A percentile compares a stretch with the other conserved stretches of the same genome.
phyloP scores from a whole-genome alignment of 1,139 yeast genomes.

The Diutina siamensis region DNA sequence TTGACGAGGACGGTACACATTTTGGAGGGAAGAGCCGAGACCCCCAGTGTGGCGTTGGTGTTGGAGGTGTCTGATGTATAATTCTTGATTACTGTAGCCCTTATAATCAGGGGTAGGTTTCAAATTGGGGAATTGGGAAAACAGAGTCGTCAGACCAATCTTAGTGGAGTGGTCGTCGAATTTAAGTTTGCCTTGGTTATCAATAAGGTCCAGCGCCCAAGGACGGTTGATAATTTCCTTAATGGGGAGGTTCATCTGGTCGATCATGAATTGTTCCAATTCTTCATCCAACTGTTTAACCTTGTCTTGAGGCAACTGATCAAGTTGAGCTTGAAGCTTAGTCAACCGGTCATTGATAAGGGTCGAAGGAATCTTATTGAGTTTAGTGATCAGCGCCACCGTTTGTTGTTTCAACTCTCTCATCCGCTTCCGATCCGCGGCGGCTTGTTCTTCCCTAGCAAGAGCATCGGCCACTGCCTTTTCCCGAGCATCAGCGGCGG shows the following conservation, averaged over 20 bases:
- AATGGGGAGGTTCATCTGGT: constrained; percentile 24
- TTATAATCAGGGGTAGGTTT: constrained; percentile 34
- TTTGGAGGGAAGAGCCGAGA: constrained; percentile 54
- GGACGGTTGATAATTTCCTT: constrained; percentile 23
- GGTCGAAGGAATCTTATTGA: constrained; percentile 25
- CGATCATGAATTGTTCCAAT: constrained; percentile 27
- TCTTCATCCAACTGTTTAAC: constrained; percentile 32
- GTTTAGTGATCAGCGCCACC: constrained; percentile 18
- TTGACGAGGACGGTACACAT: constrained; percentile 60
- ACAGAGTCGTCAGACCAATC: constrained; percentile 3
- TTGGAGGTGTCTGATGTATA: constrained; percentile 59
- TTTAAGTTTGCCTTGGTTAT: constrained; percentile 8
- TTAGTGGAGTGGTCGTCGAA: constrained; percentile 3
- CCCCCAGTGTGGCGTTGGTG: constrained; percentile 34
- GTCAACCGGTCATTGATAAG: constrained; percentile 21
- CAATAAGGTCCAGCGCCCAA: constrained; percentile 15
- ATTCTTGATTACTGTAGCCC: constrained; percentile 61
- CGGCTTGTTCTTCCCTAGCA: constrained; percentile 33
- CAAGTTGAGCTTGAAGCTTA: constrained; percentile 22
- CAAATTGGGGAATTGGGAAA: constrained; percentile 25
- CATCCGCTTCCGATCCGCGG: constrained; percentile 24
- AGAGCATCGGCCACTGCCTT: constrained; percentile 33
- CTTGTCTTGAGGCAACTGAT: constrained; percentile 19
- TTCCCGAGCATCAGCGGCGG: constrained; percentile 16
- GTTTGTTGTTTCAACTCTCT: constrained; percentile 25